Conservation (phyloP, 768 basidiomycete species). For the Mrakia blollopis region DNA sequence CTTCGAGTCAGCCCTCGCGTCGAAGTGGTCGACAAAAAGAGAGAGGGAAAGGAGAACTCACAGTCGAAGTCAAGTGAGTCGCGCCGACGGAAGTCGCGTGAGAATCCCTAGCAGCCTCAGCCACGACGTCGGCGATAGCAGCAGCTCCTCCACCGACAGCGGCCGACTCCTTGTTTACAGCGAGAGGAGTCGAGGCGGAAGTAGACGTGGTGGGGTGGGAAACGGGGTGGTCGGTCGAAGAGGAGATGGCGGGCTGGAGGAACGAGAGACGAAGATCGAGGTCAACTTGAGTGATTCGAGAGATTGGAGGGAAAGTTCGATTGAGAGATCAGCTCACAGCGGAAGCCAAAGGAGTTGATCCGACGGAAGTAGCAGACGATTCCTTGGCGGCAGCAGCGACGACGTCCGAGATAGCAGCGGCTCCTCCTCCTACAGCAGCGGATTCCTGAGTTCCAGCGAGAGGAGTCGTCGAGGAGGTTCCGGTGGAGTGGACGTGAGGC, state of each 20-base stretch:
- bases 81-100: conserved; percentile 11
- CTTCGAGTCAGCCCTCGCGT: too few species aligned
- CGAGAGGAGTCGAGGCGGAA: not conserved
- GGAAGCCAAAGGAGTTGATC: not conserved
- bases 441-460: not conserved
- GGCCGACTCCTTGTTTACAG: not conserved
- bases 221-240: not conserved
- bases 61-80: too few species aligned
- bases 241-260: conserved; percentile 8
- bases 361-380: conserved; percentile 16
- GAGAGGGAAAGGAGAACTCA: too few species aligned
- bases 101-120: conserved; percentile 23
- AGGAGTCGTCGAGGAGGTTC: not conserved
- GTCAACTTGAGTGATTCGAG: not conserved
- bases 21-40: too few species aligned
- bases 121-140: not conserved
- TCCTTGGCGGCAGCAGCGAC: conserved; percentile 22
- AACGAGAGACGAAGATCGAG: too few species aligned
- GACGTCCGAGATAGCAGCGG: conserved; percentile 12
- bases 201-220: not conserved
- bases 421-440: conserved; percentile 15
- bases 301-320: not conserved
- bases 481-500: not conserved
- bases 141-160: conserved; percentile 19
- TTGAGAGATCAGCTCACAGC: not conserved